Conservation (phyloP, 148 eudicot genomes). For the Limonium bicolor region DNA sequence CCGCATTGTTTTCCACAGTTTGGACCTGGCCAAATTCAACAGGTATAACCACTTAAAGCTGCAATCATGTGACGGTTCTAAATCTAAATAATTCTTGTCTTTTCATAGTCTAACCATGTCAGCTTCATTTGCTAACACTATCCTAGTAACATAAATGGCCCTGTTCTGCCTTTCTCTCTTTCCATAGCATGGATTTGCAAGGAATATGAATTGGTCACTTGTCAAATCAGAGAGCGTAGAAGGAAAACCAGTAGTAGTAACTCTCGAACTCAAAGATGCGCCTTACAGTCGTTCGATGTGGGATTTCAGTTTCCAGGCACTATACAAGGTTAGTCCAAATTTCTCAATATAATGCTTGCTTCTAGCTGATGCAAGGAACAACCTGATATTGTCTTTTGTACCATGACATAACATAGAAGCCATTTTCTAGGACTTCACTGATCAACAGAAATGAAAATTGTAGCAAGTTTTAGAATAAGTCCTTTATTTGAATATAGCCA, state of each 20-base stretch:
- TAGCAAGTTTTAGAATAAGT: too few species aligned
- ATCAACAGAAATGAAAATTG: too few species aligned
- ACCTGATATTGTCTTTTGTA: background rate
- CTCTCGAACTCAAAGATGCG: conserved; percentile 67
- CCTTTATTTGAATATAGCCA: background rate
- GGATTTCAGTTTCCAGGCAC: conserved; percentile 88
- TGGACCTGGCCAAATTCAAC: conserved; percentile 92
- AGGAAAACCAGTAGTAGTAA: conserved; percentile 53
- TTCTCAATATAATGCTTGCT: too few species aligned
- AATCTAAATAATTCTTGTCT: too few species aligned
- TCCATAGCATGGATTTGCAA: conserved; percentile 99
- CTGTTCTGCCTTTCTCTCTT: too few species aligned
- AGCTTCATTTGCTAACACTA: too few species aligned
- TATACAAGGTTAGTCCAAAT: conserved; percentile 60
- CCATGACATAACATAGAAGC: background rate
- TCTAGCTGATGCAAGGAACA: background rate
- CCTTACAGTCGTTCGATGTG: conserved; percentile 90
- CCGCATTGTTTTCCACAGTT: conserved; percentile 99
- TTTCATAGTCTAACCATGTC: too few species aligned
- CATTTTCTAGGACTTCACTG: background rate
- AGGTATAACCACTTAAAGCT: too few species aligned
- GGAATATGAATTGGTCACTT: conserved; percentile 79
- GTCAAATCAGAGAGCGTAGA: conserved; percentile 52
- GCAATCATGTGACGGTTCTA: too few species aligned
- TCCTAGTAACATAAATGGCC: too few species aligned